Evolutionary conservation across 495 filamentous ascomycete species (phyloP), one percentile per base, ranked within the genome.

Genomic region (Astrothelium macrocarpum): DNA sequence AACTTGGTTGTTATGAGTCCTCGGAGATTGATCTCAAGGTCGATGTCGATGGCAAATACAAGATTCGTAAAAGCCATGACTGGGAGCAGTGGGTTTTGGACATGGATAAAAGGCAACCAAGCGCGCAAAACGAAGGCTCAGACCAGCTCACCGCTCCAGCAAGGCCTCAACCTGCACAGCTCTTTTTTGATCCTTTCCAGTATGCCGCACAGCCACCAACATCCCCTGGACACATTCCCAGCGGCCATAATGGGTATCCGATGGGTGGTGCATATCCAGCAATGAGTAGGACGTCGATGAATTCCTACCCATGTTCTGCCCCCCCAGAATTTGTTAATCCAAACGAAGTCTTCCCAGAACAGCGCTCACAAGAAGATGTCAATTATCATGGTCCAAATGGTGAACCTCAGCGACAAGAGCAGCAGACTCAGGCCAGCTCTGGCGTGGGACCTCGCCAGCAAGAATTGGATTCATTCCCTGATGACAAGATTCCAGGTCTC

Each of bases 1-100:
- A 88, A 60, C 79, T 83, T 45, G 91, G 87, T 29, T 89, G 89
- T 70, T 79, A 85, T 46, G 77, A 84, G 39, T 89, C 91, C 4
- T 80, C 81, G 5, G 80, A 78, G 46, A 79, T 95, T 62, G 90
- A 96, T 66, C 80, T 88, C 70, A 77, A 84, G 42, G 72, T 80
- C 32, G 86, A 87, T 39, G 79, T 83, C 16, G 90, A 96, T 72
- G 85, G 87, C 26, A 74, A 87, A 28, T 89, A 96, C 73, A 79
- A 88, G n/a, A 68, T 98, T 60, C 87, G 94, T n/a, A 81, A 81
- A 45, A 81, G 81, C 31, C 82, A 92, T 9, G 85, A 82, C 5
- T 97, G 92, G 90, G 77, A 88, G 61, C 83, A 85, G 63, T 98
- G 90, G 84, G 81, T 96, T 12, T 74, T 97, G 60, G 76, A 75